Base-by-base conservation (phyloP, 164 flowering plant species). In the Tetrastigma voinierianum region DNA sequence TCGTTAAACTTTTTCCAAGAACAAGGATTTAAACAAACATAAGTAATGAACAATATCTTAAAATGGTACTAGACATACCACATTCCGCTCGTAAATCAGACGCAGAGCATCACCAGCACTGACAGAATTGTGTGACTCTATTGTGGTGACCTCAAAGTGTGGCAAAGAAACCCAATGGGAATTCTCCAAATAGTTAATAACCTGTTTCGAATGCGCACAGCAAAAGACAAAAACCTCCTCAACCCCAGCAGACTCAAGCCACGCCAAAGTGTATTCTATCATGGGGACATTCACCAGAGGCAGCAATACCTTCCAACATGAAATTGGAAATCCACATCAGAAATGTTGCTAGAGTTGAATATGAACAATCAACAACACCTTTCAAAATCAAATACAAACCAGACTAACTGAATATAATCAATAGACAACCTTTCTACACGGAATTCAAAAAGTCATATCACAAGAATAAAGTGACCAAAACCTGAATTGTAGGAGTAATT, bases 81-180 rank as follows among this genome's bases (percentile, higher is more conserved):
- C 96, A 78, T 88, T 71, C 1, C 80, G 89, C 46, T 92, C 99
- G 44, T 89, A 95, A 57, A 95, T 89, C 70, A 86, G 66, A 4
- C 99, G 87, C 72, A 92, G 61, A 44, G 99, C 99, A 84, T 95
- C 99, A 20, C 99, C 99, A 15, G 96, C 98, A 71, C 99, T 89
- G 18, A 80, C 62, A 16, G 87, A 80, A 70, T 92, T 80, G 59
- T 87, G 83, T 0, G 97, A 90, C 75, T 95, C 97, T 13, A 95
- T 95, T 1, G 94, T 86, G 0, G 78, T 68, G 46, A 95, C 97
- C 0, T 78, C 23, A 62, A 95, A 89, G 48, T 83, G 80, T 0
- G 96, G 90, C n/a, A 82, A 90, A 15, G 78, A 76, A 44, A 80
- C 25, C 99, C 97, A 95, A 18, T 88, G 81, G 5, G 94, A 86